These are phyloP conservation scores for Tinospora cordifolia DNA, from an alignment of 164 flowering plant species.

Conservation along the genomic window DNA sequence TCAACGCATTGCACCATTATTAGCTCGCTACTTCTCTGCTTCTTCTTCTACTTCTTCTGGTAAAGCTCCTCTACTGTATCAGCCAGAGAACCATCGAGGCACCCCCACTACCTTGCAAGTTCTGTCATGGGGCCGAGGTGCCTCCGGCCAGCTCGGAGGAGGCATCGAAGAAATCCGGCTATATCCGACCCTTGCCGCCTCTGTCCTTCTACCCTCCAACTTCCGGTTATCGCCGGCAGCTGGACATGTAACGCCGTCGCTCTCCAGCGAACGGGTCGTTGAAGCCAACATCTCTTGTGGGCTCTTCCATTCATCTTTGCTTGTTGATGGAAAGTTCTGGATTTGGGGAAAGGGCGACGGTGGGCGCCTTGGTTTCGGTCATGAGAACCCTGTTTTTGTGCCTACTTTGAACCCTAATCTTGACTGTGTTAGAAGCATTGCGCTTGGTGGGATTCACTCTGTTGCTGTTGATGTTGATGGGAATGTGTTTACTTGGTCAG, in stretches of 20 bases:
- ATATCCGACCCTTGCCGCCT: slow-evolving; percentile 62
- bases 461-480: slow-evolving; percentile 53
- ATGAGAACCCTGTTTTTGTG: slow-evolving; percentile 53
- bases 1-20: neutral
- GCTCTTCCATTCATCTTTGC: slow-evolving; percentile 65
- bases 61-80: slow-evolving; percentile 28
- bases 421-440: slow-evolving; percentile 37
- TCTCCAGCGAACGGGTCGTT: neutral
- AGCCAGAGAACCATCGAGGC: slow-evolving; percentile 5
- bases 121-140: slow-evolving; percentile 85
- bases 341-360: slow-evolving; percentile 97
- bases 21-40: slow-evolving; percentile 15
- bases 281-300: slow-evolving; percentile 77
- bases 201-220: slow-evolving; percentile 41
- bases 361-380: slow-evolving; percentile 79
- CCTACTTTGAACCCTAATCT: slow-evolving; percentile 61
- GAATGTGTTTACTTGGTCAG: slow-evolving; percentile 79
- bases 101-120: slow-evolving; percentile 38
- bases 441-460: slow-evolving; percentile 86
- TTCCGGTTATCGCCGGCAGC: slow-evolving; percentile 43
- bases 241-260: slow-evolving; percentile 30
- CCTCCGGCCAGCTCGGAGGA: slow-evolving; percentile 87
- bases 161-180: slow-evolving; percentile 61
- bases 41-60: slow-evolving; percentile 20
- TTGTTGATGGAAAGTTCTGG: slow-evolving; percentile 68